Evolutionary conservation across 2,329 filamentous ascomycete species (phyloP).

Genomic region (Xylariaceae sp.): DNA sequence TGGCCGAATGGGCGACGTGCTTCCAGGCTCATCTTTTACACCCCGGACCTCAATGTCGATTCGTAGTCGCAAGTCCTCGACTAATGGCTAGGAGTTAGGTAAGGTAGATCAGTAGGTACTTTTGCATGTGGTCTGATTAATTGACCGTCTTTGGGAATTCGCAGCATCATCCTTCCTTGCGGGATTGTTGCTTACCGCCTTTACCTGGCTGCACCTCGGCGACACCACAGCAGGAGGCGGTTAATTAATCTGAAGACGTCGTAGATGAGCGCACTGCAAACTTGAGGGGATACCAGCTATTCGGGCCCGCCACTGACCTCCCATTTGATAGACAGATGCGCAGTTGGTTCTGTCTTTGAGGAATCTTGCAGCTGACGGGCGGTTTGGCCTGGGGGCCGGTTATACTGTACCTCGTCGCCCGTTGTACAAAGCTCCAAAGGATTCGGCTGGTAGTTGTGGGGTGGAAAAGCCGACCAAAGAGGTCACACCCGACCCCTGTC

Average conservation of each 20-base stretch:
- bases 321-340: slow-evolving; percentile 12
- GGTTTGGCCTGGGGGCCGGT: no score
- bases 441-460: slow-evolving; percentile 18
- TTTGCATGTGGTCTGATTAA: no score
- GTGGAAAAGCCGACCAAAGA: slow-evolving; percentile 19
- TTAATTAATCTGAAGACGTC: slow-evolving; percentile 3
- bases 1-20: no score
- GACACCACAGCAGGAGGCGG: slow-evolving; percentile 5
- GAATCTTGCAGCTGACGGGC: slow-evolving; percentile 13
- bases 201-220: slow-evolving; percentile 6
- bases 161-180: no score
- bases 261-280: slow-evolving; percentile 4
- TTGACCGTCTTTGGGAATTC: slow-evolving; percentile 16
- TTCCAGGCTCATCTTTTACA: neutral
- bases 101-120: no score
- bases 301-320: slow-evolving; percentile 13
- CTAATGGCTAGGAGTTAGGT: no score
- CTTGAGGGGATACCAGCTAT: slow-evolving; percentile 9
- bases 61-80: slow-evolving; percentile 6
- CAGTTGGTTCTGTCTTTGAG: slow-evolving; percentile 20
- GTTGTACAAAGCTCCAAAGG: slow-evolving; percentile 17
- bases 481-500: slow-evolving; percentile 25
- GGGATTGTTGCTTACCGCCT: slow-evolving; percentile 20
- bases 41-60: slow-evolving; percentile 3
- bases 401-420: neutral